These are phyloP conservation scores for Pseudonitzschia multistriata DNA, from an alignment of 108 stramenopile genomes.

Conservation along the genomic window DNA sequence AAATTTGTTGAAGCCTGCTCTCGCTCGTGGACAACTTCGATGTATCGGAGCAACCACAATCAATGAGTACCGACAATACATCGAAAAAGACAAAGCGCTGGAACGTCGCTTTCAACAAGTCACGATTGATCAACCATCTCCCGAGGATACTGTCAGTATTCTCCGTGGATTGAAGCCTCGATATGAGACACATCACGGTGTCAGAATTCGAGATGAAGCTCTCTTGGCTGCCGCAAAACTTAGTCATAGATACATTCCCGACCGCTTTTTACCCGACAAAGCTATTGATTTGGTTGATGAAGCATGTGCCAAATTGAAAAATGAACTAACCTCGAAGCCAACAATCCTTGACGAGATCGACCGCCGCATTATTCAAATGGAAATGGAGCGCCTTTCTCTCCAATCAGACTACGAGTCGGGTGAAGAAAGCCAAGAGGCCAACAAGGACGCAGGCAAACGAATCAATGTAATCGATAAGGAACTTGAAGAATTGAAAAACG, in stretches of 20 bases:
- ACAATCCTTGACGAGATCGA: constrained; percentile 89
- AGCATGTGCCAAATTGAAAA: constrained; percentile 91
- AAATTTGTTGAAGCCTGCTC: constrained; percentile 96
- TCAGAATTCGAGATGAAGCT: constrained; percentile 96
- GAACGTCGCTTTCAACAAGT: constrained; percentile 99
- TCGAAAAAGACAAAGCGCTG: constrained; percentile 98
- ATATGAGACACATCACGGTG: constrained; percentile 97
- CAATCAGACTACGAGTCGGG: constrained; percentile 66
- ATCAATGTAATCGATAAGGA: constrained; percentile 67
- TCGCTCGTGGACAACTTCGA: constrained; percentile 95
- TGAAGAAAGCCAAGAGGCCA: constrained; percentile 4
- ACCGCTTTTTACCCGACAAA: constrained; percentile 79
- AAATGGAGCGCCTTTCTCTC: constrained; percentile 93
- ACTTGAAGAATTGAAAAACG: constrained; percentile 56
- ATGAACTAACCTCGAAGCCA: constrained; percentile 84
- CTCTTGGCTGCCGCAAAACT: constrained; percentile 96
- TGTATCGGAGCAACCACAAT: constrained; percentile 98
- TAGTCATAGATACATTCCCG: constrained; percentile 94
- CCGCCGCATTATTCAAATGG: constrained; percentile 90
- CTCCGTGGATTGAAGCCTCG: constrained; percentile 94
- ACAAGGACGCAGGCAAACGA: constrained; percentile 53
- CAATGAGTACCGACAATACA: constrained; percentile 95
- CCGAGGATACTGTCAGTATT: constrained; percentile 98
- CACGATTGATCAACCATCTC: constrained; percentile 90
- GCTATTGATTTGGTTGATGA: constrained; percentile 99